Percentiles rank a stretch among this genome's conserved stretches.
Evolutionary conservation across 2,329 filamentous ascomycete genomes (phyloP).

Genomic region (Phialemonium atrogriseum): DNA sequence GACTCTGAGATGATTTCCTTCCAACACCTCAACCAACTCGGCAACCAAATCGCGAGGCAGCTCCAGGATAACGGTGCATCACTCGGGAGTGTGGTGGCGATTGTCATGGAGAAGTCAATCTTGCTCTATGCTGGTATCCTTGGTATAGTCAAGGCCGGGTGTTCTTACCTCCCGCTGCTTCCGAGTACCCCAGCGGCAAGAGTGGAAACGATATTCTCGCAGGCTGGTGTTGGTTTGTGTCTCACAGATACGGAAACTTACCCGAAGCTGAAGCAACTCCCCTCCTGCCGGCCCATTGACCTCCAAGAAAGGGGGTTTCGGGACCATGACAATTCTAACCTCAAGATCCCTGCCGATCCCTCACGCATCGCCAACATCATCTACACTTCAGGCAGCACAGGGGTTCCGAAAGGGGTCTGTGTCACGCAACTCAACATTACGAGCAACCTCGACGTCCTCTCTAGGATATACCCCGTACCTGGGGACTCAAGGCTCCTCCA

Average conservation of each 20-base stretch:
- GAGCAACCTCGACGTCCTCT: constrained; percentile 64
- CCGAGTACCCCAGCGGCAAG: constrained; percentile 60
- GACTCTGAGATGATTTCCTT: constrained; percentile 50
- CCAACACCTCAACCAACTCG: constrained; percentile 48
- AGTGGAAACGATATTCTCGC: constrained; percentile 50
- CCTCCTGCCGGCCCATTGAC: constrained; percentile 20
- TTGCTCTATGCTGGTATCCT: constrained; percentile 67
- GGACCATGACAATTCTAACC: constrained; percentile 25
- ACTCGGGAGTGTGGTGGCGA: constrained; percentile 54
- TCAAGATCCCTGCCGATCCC: constrained; percentile 27
- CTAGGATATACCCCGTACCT: constrained; percentile 54
- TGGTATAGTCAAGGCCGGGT: constrained; percentile 64
- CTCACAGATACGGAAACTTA: constrained; percentile 27
- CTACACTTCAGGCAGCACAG: constrained; percentile 79
- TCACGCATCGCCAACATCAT: constrained; percentile 64
- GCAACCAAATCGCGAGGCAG: constrained; percentile 55
- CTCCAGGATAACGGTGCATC: constrained; percentile 38
- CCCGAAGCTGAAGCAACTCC: constrained; percentile 7
- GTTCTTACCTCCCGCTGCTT: constrained; percentile 71
- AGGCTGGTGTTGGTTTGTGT: constrained; percentile 44
- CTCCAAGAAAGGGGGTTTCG: constrained; percentile 17
- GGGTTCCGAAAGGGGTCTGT: constrained; percentile 69
- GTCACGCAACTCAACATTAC: constrained; percentile 69
- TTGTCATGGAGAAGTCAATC: constrained; percentile 70
- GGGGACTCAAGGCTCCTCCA: constrained; percentile 59